A percentile compares a stretch with the other conserved stretches of the same genome.
Conservation (phyloP, 2,329 filamentous ascomycete species). For the Monilinia aucupariae region DNA sequence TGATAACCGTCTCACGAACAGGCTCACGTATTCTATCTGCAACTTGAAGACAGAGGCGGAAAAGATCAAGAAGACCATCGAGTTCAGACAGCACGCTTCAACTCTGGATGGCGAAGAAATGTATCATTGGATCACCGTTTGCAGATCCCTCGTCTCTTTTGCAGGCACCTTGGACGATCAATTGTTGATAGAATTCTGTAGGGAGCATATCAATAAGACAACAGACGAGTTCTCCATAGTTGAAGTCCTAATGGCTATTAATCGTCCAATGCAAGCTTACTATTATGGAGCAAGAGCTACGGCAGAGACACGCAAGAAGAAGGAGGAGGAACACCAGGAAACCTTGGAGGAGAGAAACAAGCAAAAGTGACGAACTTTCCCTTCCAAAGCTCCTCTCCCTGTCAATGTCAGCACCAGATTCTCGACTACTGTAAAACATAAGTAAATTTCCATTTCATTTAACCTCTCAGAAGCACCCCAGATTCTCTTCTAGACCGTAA, state of each 20-base stretch:
- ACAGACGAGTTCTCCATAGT: not conserved
- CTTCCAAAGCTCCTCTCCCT: not conserved
- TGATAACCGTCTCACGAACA: not conserved
- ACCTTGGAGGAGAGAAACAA: not conserved
- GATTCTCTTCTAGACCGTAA: not conserved
- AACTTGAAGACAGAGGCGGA: not conserved
- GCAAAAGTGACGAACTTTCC: no score
- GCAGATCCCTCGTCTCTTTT: not conserved
- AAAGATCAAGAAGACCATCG: conserved; percentile 12
- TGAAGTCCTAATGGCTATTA: not conserved
- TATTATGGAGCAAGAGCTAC: not conserved
- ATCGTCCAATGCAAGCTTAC: not conserved
- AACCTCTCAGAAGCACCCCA: not conserved
- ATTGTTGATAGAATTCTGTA: not conserved
- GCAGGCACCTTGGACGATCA: not conserved
- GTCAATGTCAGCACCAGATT: not conserved
- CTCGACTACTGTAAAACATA: not conserved
- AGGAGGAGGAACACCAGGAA: not conserved
- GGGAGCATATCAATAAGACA: not conserved
- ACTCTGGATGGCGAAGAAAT: conserved; percentile 8
- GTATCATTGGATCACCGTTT: conserved; percentile 6
- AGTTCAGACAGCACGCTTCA: conserved; percentile 13
- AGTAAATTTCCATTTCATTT: not conserved
- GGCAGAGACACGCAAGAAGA: not conserved
- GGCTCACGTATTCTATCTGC: not conserved